Evolutionary conservation across 805 yeast genomes (phyloP).

Genomic region (Kuraishia molischiana): DNA sequence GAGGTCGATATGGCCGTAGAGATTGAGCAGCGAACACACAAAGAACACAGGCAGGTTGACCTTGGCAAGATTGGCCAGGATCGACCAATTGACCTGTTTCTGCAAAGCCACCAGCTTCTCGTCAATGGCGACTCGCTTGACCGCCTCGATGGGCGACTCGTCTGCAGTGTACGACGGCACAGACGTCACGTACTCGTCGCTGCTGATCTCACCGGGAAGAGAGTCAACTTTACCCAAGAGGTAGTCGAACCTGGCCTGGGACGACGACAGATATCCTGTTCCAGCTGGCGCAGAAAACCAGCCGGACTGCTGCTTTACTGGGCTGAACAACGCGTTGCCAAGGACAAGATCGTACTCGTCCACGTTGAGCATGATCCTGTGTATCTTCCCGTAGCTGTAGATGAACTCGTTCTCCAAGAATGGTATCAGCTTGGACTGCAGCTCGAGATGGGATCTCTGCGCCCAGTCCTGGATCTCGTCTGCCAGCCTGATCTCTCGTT

Average conservation of each 20-base stretch:
- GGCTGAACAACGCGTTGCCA: slow-evolving; percentile 15
- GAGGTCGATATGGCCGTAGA: slow-evolving; percentile 4
- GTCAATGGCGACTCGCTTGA: not conserved
- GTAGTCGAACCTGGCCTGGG: slow-evolving; percentile 1
- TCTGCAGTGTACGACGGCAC: not conserved
- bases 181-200: not conserved
- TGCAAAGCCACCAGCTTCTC: slow-evolving; percentile 1
- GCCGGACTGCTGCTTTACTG: not conserved
- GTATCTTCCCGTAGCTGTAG: slow-evolving; percentile 16
- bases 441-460: slow-evolving; percentile 22
- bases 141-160: not conserved
- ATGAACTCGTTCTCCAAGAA: slow-evolving; percentile 16
- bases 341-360: slow-evolving; percentile 22
- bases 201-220: not conserved
- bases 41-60: slow-evolving; percentile 2
- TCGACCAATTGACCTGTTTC: not conserved
- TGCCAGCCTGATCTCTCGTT: slow-evolving; percentile 5
- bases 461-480: slow-evolving; percentile 20
- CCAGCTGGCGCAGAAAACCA: not conserved
- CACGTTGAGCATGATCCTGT: slow-evolving; percentile 19
- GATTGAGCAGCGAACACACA: slow-evolving; percentile 1
- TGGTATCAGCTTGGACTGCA: slow-evolving; percentile 21
- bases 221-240: slow-evolving; percentile 1
- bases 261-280: not conserved
- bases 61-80: slow-evolving; percentile 1